Percentiles rank a stretch among this genome's conserved stretches.
These are phyloP conservation scores for Epichloe uncinata DNA, from an alignment of 2,329 filamentous ascomycete genomes.

Conservation along the genomic window DNA sequence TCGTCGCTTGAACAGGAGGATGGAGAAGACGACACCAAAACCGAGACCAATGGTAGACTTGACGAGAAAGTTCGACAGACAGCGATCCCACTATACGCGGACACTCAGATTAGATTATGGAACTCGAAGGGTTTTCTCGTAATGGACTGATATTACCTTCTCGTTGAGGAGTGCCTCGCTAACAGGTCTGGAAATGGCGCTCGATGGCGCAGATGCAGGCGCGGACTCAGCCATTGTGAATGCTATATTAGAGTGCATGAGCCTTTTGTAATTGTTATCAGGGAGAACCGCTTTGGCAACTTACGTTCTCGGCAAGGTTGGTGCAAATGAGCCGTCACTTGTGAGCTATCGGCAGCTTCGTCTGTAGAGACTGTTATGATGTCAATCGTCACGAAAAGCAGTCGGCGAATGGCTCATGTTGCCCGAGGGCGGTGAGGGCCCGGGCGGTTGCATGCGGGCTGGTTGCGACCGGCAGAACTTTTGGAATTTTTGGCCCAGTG, in stretches of 20 bases:
- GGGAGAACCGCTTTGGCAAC: not conserved
- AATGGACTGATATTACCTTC: conserved; percentile 53
- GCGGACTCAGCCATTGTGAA: conserved; percentile 41
- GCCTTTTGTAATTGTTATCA: not conserved
- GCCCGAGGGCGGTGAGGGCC: conserved; percentile 31
- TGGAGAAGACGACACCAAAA: conserved; percentile 97
- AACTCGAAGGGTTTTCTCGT: not conserved
- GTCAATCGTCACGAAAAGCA: conserved; percentile 24
- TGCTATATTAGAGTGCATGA: conserved; percentile 4
- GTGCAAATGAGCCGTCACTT: conserved; percentile 6
- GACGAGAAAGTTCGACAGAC: conserved; percentile 93
- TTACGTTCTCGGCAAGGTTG: conserved; percentile 2
- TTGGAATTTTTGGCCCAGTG: conserved; percentile 26
- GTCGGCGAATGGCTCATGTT: conserved; percentile 22
- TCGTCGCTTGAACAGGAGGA: conserved; percentile 94
- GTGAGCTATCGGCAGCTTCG: conserved; percentile 19
- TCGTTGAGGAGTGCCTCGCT: conserved; percentile 98
- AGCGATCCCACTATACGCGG: conserved; percentile 76
- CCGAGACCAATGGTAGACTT: conserved; percentile 90
- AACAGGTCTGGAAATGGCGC: conserved; percentile 66
- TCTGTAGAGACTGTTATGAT: conserved; percentile 16
- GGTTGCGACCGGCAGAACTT: conserved; percentile 29
- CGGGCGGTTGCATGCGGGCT: conserved; percentile 10
- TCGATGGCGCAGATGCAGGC: conserved; percentile 35
- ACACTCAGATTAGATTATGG: conserved; percentile 10